phyloP scores from a whole-genome alignment of 2,329 filamentous ascomycete genomes.

The Colletotrichum cuscutae region DNA sequence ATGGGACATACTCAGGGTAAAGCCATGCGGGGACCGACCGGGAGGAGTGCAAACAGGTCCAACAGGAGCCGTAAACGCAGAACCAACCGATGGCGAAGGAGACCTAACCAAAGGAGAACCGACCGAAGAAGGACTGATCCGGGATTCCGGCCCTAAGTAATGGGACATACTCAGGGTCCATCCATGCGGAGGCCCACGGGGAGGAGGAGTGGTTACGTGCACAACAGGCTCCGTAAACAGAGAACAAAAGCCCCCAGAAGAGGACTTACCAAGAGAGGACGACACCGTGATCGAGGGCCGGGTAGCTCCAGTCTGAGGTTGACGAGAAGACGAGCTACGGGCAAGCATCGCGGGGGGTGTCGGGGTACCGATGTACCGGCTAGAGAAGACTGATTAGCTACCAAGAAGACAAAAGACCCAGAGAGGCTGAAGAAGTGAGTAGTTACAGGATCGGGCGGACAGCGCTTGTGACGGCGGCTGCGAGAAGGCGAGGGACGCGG shows the following conservation, averaged over 20 bases:
- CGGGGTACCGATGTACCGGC: not conserved
- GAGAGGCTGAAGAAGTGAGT: not conserved
- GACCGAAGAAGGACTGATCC: no score
- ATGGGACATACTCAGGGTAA: no score
- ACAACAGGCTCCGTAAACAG: not conserved
- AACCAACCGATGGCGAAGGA: not conserved
- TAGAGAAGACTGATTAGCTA: not conserved
- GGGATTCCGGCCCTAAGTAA: not conserved
- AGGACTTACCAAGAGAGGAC: constrained; percentile 3
- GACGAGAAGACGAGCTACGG: constrained; percentile 2
- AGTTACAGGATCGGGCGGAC: not conserved
- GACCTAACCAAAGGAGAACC: not conserved
- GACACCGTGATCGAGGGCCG: constrained; percentile 17
- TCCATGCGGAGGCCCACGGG: not conserved
- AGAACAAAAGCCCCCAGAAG: constrained; percentile 1
- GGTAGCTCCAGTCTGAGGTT: not conserved
- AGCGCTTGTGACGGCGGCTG: not conserved
- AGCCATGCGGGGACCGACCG: no score
- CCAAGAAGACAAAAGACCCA: not conserved
- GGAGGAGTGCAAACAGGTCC: no score
- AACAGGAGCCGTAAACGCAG: not conserved
- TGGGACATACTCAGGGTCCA: constrained; percentile 15
- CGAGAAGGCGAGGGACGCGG: not conserved
- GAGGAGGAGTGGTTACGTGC: constrained; percentile 1
- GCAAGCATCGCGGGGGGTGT: constrained; percentile 9